A percentile compares a stretch with the other conserved stretches of the same genome.
These are phyloP conservation scores for Tetrapisispora pingtungensis DNA, from an alignment of 805 yeast genomes.

Conservation along the genomic window DNA sequence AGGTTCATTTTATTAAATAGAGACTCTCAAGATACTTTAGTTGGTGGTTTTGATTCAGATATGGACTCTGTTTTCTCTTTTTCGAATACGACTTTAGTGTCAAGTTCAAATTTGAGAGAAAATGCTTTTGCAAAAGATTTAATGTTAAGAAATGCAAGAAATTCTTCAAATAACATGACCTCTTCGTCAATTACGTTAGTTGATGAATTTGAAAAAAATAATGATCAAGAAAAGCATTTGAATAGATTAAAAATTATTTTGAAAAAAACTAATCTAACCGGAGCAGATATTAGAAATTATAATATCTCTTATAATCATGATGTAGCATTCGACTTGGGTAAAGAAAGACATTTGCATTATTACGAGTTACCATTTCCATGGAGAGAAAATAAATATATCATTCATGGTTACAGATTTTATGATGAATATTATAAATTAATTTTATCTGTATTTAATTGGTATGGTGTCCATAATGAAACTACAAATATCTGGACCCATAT, in stretches of 20 bases:
- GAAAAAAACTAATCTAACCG: not conserved
- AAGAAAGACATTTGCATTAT: slow-evolving; percentile 50
- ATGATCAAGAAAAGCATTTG: not conserved
- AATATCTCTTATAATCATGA: slow-evolving; percentile 39
- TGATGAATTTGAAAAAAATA: slow-evolving; percentile 2
- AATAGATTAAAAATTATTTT: not conserved
- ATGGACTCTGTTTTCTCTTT: not conserved
- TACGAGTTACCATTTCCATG: slow-evolving; percentile 86
- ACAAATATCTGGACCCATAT: slow-evolving; percentile 91
- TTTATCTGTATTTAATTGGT: slow-evolving; percentile 42
- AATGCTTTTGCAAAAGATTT: not conserved
- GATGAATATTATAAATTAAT: slow-evolving; percentile 50
- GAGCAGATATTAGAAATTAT: slow-evolving; percentile 3
- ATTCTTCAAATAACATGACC: not conserved
- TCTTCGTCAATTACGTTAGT: slow-evolving; percentile 2
- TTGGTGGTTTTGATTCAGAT: not conserved
- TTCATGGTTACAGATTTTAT: slow-evolving; percentile 78
- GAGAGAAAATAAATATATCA: slow-evolving; percentile 83
- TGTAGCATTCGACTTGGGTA: slow-evolving; percentile 36
- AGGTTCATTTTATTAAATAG: not conserved
- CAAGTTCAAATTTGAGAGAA: not conserved
- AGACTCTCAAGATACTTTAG: slow-evolving; percentile 2
- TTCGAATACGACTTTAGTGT: slow-evolving; percentile 1
- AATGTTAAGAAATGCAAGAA: not conserved
- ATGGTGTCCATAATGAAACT: slow-evolving; percentile 69